Conservation (phyloP, 768 basidiomycete species). For the Paxillus rubicundulus region DNA sequence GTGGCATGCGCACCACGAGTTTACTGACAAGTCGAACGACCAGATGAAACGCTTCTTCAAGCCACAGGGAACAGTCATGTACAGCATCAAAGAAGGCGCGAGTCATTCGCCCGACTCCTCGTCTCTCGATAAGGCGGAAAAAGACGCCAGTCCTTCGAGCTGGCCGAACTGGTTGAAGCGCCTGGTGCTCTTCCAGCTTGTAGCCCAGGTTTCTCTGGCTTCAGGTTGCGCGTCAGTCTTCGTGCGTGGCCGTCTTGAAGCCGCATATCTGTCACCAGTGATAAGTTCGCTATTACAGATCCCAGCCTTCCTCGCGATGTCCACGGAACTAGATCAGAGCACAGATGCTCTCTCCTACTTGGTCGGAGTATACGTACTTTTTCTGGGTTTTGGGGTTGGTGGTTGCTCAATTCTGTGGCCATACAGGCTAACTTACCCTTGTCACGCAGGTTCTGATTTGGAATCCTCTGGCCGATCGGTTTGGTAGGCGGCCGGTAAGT, state of each 20-base stretch:
- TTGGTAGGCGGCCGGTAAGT: neutral
- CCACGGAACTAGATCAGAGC: constrained; percentile 7
- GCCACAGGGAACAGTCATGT: neutral
- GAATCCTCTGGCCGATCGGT: neutral
- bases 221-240: neutral
- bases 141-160: neutral
- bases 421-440: constrained; percentile 2
- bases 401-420: neutral
- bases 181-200: neutral
- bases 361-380: neutral
- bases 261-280: neutral
- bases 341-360: neutral
- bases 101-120: neutral
- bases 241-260: neutral
- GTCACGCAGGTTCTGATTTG: neutral
- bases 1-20: too few species aligned
- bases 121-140: neutral
- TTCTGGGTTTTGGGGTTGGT: neutral
- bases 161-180: neutral
- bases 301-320: neutral
- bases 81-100: neutral
- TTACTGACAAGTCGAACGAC: neutral
- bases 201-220: neutral
- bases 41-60: neutral
- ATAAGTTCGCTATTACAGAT: neutral